phyloP scores from a whole-genome alignment of 2,329 filamentous ascomycete genomes.

The Sphaerulina vaccinii region DNA sequence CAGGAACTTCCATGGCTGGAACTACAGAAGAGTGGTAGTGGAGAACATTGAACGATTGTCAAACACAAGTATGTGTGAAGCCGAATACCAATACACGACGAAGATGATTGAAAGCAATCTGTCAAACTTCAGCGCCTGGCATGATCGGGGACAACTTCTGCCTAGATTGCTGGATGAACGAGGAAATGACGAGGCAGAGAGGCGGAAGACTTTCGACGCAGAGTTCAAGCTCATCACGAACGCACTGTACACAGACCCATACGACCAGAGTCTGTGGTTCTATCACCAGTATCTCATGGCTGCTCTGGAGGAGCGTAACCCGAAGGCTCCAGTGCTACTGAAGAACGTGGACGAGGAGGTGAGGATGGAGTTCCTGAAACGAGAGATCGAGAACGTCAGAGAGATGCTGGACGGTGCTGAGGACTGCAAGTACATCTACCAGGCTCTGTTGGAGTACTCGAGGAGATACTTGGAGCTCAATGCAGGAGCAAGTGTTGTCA shows the following conservation, averaged over 20 bases:
- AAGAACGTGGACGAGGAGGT: conserved; percentile 62
- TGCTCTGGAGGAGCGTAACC: conserved; percentile 56
- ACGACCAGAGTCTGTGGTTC: conserved; percentile 96
- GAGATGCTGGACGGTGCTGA: conserved; percentile 62
- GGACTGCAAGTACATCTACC: conserved; percentile 85
- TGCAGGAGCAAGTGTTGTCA: conserved; percentile 42
- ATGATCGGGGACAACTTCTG: conserved; percentile 82
- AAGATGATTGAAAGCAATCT: conserved; percentile 82
- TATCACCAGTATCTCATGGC: conserved; percentile 88
- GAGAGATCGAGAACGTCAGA: conserved; percentile 73
- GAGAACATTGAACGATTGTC: conserved; percentile 65
- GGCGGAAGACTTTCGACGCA: conserved; percentile 69
- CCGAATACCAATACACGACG: conserved; percentile 86
- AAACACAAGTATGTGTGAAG: conserved; percentile 60
- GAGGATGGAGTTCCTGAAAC: conserved; percentile 62
- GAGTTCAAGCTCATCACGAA: conserved; percentile 75
- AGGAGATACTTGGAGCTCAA: conserved; percentile 57
- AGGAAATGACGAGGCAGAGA: conserved; percentile 59
- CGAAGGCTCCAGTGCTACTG: conserved; percentile 54
- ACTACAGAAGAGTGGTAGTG: conserved; percentile 79
- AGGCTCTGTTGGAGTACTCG: conserved; percentile 76
- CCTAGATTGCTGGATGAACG: conserved; percentile 71
- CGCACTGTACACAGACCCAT: conserved; percentile 82
- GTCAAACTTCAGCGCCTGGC: conserved; percentile 97
- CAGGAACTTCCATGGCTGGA: conserved; percentile 96